These are phyloP conservation scores for Gaeumannomyces sp. DNA, from an alignment of 2,329 filamentous ascomycete genomes.

Conservation along the genomic window DNA sequence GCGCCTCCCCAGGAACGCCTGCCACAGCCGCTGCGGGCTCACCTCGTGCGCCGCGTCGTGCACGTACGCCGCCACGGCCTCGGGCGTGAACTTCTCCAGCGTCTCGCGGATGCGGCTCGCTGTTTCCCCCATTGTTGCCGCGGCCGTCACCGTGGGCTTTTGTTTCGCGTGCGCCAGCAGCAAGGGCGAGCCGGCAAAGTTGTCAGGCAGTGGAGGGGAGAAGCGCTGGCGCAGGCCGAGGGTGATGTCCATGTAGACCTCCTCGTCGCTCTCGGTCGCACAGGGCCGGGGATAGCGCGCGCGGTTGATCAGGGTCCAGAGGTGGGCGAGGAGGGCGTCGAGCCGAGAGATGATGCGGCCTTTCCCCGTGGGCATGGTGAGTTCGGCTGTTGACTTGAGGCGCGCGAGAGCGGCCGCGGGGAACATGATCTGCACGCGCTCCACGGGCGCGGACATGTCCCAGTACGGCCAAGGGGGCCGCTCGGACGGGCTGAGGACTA, in stretches of 20 bases:
- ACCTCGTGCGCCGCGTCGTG: conserved; percentile 37
- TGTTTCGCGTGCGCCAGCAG: conserved; percentile 30
- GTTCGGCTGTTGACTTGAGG: conserved; percentile 23
- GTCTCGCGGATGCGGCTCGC: conserved; percentile 29
- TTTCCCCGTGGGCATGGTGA: conserved; percentile 8
- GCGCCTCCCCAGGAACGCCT: conserved; percentile 34
- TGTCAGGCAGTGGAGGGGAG: conserved; percentile 30
- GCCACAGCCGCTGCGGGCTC: conserved; percentile 41
- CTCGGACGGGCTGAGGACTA: conserved; percentile 23
- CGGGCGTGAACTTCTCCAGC: conserved; percentile 29
- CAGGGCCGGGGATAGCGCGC: conserved; percentile 24
- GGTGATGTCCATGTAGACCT: conserved; percentile 33
- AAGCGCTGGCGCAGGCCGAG: conserved; percentile 34
- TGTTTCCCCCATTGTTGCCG: conserved; percentile 14
- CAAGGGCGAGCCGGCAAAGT: conserved; percentile 38
- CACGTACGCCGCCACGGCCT: conserved; percentile 31
- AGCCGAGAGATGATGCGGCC: conserved; percentile 30
- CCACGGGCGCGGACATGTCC: conserved; percentile 28
- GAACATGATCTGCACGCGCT: conserved; percentile 32
- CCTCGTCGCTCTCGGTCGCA: conserved; percentile 18
- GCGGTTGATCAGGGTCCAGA: conserved; percentile 38
- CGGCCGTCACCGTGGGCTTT: not conserved
- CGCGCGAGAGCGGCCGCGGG: conserved; percentile 25
- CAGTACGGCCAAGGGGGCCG: conserved; percentile 36
- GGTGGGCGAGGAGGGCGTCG: conserved; percentile 39